Evolutionary conservation across 2,329 filamentous ascomycete genomes (phyloP).

Genomic region (Endoconidiophora laricicola): DNA sequence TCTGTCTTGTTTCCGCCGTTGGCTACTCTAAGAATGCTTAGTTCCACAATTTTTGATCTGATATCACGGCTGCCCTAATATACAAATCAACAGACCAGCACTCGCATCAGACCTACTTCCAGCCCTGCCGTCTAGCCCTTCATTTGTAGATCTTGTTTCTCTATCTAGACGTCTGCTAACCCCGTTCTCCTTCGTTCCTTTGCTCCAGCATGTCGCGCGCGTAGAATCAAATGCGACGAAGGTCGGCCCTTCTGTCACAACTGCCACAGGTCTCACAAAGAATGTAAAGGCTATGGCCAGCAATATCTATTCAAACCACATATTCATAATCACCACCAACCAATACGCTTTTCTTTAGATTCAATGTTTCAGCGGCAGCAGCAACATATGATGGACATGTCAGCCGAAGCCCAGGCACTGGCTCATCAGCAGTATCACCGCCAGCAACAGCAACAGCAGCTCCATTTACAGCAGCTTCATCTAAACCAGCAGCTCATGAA

Average conservation of each 20-base stretch:
- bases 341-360: background rate
- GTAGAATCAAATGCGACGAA: conserved; percentile 94
- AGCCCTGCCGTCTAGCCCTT: too few species aligned
- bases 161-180: background rate
- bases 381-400: background rate
- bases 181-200: background rate
- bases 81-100: too few species aligned
- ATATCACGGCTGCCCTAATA: too few species aligned
- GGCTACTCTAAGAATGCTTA: too few species aligned
- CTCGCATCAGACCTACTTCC: too few species aligned
- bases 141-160: background rate
- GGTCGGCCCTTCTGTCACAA: conserved; percentile 68
- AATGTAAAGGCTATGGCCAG: conserved; percentile 72
- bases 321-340: conserved; percentile 13
- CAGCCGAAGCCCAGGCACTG: background rate
- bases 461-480: background rate
- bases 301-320: conserved; percentile 54
- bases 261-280: conserved; percentile 70
- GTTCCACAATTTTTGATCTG: too few species aligned
- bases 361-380: background rate
- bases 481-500: background rate
- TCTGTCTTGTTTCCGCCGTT: too few species aligned
- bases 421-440: background rate
- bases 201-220: conserved; percentile 66
- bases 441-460: background rate